Base-by-base conservation (phyloP, 208 protist species). In the Endotrypanum monterogeii region DNA sequence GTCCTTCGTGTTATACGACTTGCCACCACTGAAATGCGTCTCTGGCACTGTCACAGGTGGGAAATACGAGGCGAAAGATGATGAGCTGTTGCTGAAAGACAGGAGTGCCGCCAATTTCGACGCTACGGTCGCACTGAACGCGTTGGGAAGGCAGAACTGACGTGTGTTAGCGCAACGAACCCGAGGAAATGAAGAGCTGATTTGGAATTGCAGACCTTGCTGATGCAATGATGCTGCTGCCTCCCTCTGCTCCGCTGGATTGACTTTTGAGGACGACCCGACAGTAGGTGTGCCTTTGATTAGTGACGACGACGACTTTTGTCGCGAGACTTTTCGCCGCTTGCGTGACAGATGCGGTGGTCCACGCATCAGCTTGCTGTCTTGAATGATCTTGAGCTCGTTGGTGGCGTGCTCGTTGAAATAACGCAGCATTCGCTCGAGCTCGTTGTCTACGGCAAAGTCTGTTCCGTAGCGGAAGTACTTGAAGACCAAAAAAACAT, bases 331-430 rank as follows among this genome's bases (percentile, higher is more conserved):
- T 37, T 44, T 56, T n/a, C 73, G 60, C 3, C 73, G 71, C 57
- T 83, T 84, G 46, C 85, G 83, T n/a, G 81, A 91, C 18, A 96
- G 82, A 51, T 78, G 79, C 32, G 82, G 76, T 48, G 92, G 88
- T 6, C 92, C 92, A 37, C 92, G 86, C 92, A 96, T 96, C 18
- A 96, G 73, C 60, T 96, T 96, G 78, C 92, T 94, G 57, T 90
- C 85, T 54, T 94, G 87, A 67, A 94, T 96, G 39, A 96, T 95
- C 74, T 96, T 96, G 3, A 96, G 74, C 52, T 96, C 89, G 65
- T 94, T 94, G 54, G 93, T 83, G 2, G 92, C 90, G 74, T 96
- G 89, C 70, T 96, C 92, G 65, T 96, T 96, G 75, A 95, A 96
- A 79, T 96, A 96, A 28, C 92, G 90, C 41, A 96, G 68, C 89